Evolutionary conservation across 2,329 filamentous ascomycete genomes (phyloP).

Genomic region (Verticillium zaregamsianum): DNA sequence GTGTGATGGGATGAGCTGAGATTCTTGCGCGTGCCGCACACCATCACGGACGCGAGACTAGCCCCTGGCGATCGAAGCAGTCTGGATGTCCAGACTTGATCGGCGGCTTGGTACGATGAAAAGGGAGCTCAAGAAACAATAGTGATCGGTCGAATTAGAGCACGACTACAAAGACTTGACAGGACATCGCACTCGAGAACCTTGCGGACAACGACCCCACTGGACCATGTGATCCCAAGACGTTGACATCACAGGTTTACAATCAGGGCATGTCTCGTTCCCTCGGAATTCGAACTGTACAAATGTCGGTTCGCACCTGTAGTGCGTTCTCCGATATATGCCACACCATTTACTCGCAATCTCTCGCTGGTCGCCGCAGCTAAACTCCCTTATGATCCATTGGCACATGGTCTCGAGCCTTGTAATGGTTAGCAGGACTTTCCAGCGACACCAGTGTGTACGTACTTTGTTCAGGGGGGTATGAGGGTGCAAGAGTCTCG

Average conservation of each 20-base stretch:
- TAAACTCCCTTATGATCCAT: not conserved
- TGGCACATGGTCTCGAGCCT: not conserved
- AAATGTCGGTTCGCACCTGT: too few species aligned
- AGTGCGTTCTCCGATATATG: not conserved
- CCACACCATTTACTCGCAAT: not conserved
- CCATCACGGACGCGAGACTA: not conserved
- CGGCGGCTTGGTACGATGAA: not conserved
- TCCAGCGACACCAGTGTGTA: not conserved
- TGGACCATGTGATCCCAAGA: not conserved
- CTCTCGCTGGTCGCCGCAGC: not conserved
- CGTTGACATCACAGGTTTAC: not conserved
- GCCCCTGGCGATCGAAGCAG: not conserved
- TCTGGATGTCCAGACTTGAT: not conserved
- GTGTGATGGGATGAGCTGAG: not conserved
- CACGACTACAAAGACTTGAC: not conserved
- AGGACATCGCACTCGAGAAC: not conserved
- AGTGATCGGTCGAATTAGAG: not conserved
- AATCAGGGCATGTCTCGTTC: not conserved
- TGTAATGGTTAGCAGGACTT: not conserved
- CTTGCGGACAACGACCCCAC: not conserved
- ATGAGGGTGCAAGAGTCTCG: not conserved
- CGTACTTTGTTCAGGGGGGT: not conserved
- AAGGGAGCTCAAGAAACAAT: not conserved
- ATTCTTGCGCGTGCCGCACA: not conserved
- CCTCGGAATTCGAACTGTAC: not conserved